phyloP scores from a whole-genome alignment of 1,284 basidiomycete species.

The Apiotrichum mycotoxinovorans region DNA sequence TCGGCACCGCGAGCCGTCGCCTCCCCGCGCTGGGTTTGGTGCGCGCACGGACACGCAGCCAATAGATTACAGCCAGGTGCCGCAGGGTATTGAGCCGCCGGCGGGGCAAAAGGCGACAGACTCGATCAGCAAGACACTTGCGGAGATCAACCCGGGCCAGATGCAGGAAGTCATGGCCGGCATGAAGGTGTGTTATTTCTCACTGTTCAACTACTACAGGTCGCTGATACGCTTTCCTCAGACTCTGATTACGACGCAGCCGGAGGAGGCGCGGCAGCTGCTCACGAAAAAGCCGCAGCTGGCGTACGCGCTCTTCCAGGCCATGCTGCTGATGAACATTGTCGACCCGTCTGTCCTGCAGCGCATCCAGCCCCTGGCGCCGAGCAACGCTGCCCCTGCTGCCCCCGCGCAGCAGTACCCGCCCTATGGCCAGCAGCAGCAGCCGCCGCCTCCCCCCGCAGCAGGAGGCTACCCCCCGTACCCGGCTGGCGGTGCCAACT shows the following conservation, averaged over 20 bases:
- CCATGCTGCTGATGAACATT: slow-evolving; percentile 88
- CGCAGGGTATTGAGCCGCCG: slow-evolving; percentile 71
- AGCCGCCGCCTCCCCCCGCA: slow-evolving; percentile 38
- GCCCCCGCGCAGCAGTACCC: slow-evolving; percentile 22
- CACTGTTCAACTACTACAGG: background rate
- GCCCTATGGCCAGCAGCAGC: slow-evolving; percentile 14
- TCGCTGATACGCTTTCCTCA: slow-evolving; percentile 11
- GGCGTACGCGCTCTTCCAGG: slow-evolving; percentile 94
- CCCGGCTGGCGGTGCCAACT: slow-evolving; percentile 13
- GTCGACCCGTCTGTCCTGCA: slow-evolving; percentile 72
- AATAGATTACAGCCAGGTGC: slow-evolving; percentile 56
- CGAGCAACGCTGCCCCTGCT: slow-evolving; percentile 14
- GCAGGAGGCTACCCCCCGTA: slow-evolving; percentile 28
- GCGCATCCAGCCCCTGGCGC: slow-evolving; percentile 42
- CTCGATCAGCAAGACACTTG: slow-evolving; percentile 81
- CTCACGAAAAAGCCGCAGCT: slow-evolving; percentile 84
- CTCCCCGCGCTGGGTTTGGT: slow-evolving; percentile 25
- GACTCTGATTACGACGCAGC: slow-evolving; percentile 77
- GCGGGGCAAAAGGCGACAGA: slow-evolving; percentile 76
- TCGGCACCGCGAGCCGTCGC: slow-evolving; percentile 28
- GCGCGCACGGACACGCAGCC: slow-evolving; percentile 21
- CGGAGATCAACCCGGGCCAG: slow-evolving; percentile 75
- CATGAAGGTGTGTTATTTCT: slow-evolving; percentile 93
- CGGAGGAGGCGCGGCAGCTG: slow-evolving; percentile 80
- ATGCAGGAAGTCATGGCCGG: slow-evolving; percentile 93